A percentile compares a stretch with the other conserved stretches of the same genome.
Evolutionary conservation across 139 green algal genomes (phyloP).

Genomic region (Mesotaenium endlicherianum): DNA sequence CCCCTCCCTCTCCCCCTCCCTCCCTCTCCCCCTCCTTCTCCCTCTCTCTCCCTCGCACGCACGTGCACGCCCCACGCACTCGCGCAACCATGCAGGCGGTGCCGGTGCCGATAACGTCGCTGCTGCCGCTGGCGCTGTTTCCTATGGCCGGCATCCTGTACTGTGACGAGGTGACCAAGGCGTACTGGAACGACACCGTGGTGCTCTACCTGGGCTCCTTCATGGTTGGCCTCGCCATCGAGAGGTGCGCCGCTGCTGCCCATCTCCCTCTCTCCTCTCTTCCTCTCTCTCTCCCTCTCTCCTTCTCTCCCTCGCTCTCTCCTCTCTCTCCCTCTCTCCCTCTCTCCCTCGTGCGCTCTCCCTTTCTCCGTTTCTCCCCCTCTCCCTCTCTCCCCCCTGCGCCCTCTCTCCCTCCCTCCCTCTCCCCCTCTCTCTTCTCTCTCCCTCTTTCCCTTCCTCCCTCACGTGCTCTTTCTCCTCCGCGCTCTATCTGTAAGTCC

Average conservation of each 20-base stretch:
- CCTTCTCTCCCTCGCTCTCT: not conserved
- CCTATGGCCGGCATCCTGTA: constrained; percentile 17
- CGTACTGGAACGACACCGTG: constrained; percentile 35
- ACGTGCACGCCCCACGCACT: not conserved
- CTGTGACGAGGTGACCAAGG: constrained; percentile 11
- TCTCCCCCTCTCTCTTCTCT: too few relatives aligned
- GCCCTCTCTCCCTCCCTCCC: too few relatives aligned
- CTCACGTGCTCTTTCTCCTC: too few relatives aligned
- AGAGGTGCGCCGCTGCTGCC: constrained; percentile 10
- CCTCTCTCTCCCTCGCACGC: not conserved
- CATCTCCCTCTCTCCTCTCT: not conserved
- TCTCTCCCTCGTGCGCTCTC: too few relatives aligned
- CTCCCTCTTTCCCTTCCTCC: too few relatives aligned
- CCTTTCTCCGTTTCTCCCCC: too few relatives aligned
- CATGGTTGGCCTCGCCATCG: constrained; percentile 30
- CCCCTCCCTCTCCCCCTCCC: not conserved
- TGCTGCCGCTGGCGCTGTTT: constrained; percentile 27
- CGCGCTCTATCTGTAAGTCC: too few relatives aligned
- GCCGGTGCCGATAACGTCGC: constrained; percentile 32
- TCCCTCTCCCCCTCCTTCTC: not conserved
- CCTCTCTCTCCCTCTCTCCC: too few relatives aligned
- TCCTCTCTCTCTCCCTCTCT: not conserved
- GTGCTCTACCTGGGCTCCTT: constrained; percentile 41
- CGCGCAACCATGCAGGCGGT: not conserved
- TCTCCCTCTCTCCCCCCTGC: too few relatives aligned